Conservation (phyloP, 495 filamentous ascomycete genomes). For the Penicillium arizonense region DNA sequence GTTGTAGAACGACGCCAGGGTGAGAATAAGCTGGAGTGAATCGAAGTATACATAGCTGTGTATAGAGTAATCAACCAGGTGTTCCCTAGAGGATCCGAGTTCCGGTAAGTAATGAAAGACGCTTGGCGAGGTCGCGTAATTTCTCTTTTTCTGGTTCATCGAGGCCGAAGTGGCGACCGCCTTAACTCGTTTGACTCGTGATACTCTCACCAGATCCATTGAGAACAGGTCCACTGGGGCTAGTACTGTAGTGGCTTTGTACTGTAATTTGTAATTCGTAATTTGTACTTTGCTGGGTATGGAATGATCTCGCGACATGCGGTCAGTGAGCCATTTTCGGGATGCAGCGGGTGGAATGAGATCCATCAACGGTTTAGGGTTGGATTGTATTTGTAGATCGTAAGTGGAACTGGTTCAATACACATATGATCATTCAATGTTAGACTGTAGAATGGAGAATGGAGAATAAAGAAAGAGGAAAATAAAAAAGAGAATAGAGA, state of each 20-base stretch:
- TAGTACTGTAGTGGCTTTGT: neutral
- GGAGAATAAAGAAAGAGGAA: no score
- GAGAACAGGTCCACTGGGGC: neutral
- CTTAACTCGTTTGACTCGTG: neutral
- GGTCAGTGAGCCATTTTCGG: constrained; percentile 22
- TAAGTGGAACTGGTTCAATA: neutral
- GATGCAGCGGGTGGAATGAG: constrained; percentile 28
- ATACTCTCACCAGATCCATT: constrained; percentile 2
- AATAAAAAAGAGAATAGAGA: no score
- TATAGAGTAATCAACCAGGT: neutral
- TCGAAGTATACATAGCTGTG: neutral
- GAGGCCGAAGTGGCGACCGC: neutral
- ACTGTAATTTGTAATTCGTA: neutral
- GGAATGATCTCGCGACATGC: neutral
- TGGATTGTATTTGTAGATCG: constrained; percentile 5
- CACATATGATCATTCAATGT: neutral
- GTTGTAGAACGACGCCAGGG: constrained; percentile 54
- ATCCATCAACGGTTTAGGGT: constrained; percentile 21
- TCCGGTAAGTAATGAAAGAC: no score
- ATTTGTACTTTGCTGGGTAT: no score
- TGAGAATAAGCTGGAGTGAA: constrained; percentile 16
- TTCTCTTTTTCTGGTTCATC: constrained; percentile 1
- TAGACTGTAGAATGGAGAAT: no score
- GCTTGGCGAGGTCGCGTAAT: constrained; percentile 5
- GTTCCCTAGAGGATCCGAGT: no score